Base-by-base conservation (phyloP, 2,329 filamentous ascomycete species). In the Lecanicillium sp. region DNA sequence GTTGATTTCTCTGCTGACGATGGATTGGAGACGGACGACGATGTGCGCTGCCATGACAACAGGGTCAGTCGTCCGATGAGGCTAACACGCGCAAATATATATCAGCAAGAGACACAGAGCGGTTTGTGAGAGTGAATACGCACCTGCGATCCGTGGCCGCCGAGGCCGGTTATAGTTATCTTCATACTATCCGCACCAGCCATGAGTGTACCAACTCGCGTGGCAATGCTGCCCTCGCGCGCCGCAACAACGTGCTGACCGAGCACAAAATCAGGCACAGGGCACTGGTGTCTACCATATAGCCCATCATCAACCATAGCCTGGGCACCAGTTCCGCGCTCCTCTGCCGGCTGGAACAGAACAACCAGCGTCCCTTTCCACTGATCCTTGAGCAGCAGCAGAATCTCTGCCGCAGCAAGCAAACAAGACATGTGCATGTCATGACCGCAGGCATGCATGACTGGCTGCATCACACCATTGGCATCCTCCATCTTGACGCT, bases 371-470 rank as follows among this genome's bases (percentile, higher is more conserved):
- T 84, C 0, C 81, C 81, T 9, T 53, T 61, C 80, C 81, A 85
- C 1, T 45, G 22, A 0, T 64, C 47, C n/a, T 55, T 62, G 0
- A 59, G 53, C 0, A 54, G 55, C 1, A 65, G 55, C 0, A 85
- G 59, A 0, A 68, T 59, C 15, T 70, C 62, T 0, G 74, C 67
- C 0, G 72, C 70, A 0, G 68, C 79, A 2, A 83, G 61, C 4
- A 83, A 59, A 22, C 62, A 60, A 0, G 74, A 67, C 18, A 82
- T 72, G 51, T 84, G 78, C 61, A 80, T 74, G 47, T 81, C 78
- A 48, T 83, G 79, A 0, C 79, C 80, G 52, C 78, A 83, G 16
- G 78, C 78, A 54, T 83, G 80, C 78, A 83, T 83, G 0, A 79
- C 71, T 0, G 73, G 70, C 37, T 69, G 68, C 38, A 65, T 58